These are phyloP conservation scores for Sarcomyxa edulis DNA, from an alignment of 768 basidiomycete genomes.

Conservation along the genomic window DNA sequence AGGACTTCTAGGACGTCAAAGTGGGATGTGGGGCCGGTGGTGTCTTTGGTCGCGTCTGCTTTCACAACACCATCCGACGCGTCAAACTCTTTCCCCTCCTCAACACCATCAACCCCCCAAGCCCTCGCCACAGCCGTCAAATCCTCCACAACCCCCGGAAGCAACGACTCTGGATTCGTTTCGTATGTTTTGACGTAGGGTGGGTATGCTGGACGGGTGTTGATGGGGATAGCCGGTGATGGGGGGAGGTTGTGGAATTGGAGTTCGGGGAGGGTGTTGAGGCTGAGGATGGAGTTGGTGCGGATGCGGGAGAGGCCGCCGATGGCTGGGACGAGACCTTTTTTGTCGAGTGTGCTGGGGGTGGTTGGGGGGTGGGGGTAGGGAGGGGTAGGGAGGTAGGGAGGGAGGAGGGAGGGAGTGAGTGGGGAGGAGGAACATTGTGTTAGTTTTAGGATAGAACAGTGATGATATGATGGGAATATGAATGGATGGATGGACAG, in stretches of 20 bases:
- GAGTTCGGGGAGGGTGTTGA: constrained; percentile 42
- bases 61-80: constrained; percentile 15
- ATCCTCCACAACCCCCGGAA: constrained; percentile 75
- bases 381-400: not conserved
- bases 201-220: constrained; percentile 37
- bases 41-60: constrained; percentile 4
- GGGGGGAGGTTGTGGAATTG: constrained; percentile 73
- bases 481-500: constrained; percentile 8
- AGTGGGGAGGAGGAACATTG: too few relatives aligned
- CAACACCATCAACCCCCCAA: constrained; percentile 46
- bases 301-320: constrained; percentile 51
- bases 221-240: constrained; percentile 52
- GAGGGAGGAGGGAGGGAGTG: too few relatives aligned
- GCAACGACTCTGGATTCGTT: constrained; percentile 71
- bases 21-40: constrained; percentile 1
- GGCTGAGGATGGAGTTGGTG: constrained; percentile 27
- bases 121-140: constrained; percentile 55
- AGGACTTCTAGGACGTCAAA: constrained; percentile 68
- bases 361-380: constrained; percentile 22
- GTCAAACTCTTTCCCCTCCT: constrained; percentile 11
- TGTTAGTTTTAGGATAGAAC: too few relatives aligned
- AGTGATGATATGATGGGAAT: too few relatives aligned
- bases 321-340: constrained; percentile 72
- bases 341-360: constrained; percentile 44
- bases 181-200: constrained; percentile 62